These are phyloP conservation scores for Pythium coloratum DNA, from an alignment of 352 stramenopile genomes.

Conservation along the genomic window DNA sequence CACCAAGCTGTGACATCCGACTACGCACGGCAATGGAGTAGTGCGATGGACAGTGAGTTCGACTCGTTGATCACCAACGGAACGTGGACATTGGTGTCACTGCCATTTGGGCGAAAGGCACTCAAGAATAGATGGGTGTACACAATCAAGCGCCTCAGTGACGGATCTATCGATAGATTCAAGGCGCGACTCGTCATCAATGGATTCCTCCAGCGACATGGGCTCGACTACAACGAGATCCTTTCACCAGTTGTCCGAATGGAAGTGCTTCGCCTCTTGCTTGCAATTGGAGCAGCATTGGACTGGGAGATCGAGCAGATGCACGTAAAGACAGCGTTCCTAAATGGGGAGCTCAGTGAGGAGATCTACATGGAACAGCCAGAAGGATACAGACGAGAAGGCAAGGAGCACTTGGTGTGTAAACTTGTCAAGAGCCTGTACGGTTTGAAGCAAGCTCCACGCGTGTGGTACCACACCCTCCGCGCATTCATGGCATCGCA, in stretches of 20 bases:
- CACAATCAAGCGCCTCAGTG: background rate
- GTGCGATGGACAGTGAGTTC: conserved; percentile 15
- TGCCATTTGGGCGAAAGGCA: conserved; percentile 17
- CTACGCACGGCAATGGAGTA: conserved; percentile 9
- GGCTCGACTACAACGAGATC: conserved; percentile 32
- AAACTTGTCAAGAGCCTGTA: too few relatives aligned
- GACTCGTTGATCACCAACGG: conserved; percentile 7
- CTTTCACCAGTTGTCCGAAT: conserved; percentile 11
- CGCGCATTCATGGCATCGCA: too few relatives aligned
- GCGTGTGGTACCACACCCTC: too few relatives aligned
- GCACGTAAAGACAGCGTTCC: conserved; percentile 2
- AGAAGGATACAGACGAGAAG: too few relatives aligned
- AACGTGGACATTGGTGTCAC: conserved; percentile 9
- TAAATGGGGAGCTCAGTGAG: too few relatives aligned
- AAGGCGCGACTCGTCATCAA: conserved; percentile 31
- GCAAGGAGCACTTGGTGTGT: too few relatives aligned
- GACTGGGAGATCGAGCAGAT: conserved; percentile 7
- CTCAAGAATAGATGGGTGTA: conserved; percentile 26
- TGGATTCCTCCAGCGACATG: conserved; percentile 29
- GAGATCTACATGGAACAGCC: too few relatives aligned
- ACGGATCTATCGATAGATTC: conserved; percentile 15
- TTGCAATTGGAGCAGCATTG: background rate
- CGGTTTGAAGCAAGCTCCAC: too few relatives aligned
- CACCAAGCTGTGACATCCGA: conserved; percentile 16
- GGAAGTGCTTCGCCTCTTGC: background rate